These are phyloP conservation scores for Lindgomyces ingoldianus DNA, from an alignment of 495 filamentous ascomycete species.

Conservation along the genomic window DNA sequence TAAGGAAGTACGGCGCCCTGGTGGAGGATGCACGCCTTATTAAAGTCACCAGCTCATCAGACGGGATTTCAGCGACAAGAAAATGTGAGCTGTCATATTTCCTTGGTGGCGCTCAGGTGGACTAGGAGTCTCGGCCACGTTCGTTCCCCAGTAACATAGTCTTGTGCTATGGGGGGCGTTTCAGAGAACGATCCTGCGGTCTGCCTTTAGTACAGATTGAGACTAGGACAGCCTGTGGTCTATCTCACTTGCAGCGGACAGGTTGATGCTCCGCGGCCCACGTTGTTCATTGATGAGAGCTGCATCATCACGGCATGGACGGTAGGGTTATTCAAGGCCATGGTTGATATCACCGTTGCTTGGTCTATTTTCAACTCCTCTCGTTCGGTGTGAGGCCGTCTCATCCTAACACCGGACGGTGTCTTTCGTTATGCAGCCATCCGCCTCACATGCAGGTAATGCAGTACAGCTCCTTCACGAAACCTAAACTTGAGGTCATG, in stretches of 20 bases:
- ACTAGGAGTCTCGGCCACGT: background rate
- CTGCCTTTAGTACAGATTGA: slow-evolving; percentile 18
- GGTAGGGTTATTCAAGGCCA: background rate
- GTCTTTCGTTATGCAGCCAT: slow-evolving; percentile 21
- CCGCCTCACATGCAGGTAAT: slow-evolving; percentile 25
- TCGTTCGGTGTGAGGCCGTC: background rate
- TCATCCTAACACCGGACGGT: background rate
- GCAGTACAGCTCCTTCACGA: slow-evolving; percentile 4
- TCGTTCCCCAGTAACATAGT: background rate
- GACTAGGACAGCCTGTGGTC: slow-evolving; percentile 16
- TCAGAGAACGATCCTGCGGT: slow-evolving; percentile 25
- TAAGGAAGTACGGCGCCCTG: no score
- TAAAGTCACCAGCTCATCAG: background rate
- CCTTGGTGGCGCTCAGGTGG: background rate
- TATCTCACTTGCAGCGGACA: slow-evolving; percentile 3
- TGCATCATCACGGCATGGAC: background rate
- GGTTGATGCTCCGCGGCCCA: slow-evolving; percentile 3
- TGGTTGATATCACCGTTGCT: background rate
- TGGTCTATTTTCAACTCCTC: background rate
- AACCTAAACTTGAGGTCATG: slow-evolving; percentile 2
- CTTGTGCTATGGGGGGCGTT: slow-evolving; percentile 10
- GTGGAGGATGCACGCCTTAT: no score
- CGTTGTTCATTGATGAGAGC: background rate
- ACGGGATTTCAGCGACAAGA: background rate
- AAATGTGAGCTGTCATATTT: background rate